These are phyloP conservation scores for Colletotrichum cereale DNA, from an alignment of 2,329 filamentous ascomycete species.

Conservation along the genomic window DNA sequence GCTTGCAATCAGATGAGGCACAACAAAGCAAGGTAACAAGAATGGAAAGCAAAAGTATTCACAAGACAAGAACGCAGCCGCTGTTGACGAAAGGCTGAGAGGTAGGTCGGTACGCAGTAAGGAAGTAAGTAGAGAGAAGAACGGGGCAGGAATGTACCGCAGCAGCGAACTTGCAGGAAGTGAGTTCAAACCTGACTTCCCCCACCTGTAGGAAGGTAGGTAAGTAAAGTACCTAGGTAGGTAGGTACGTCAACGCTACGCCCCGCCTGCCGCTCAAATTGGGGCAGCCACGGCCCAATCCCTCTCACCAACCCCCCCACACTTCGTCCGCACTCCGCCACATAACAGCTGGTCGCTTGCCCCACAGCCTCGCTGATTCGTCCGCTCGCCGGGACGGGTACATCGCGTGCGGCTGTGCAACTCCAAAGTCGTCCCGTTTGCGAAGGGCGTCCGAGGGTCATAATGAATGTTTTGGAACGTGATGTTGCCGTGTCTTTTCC, in stretches of 20 bases:
- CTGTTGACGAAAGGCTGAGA: conserved; percentile 11
- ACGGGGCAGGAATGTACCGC: not conserved
- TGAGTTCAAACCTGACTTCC: conserved; percentile 10
- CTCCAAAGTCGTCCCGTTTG: not conserved
- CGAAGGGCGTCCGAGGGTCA: conserved; percentile 17
- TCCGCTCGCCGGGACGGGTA: conserved; percentile 12
- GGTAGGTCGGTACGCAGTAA: not conserved
- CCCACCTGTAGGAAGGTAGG: not conserved
- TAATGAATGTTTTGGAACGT: conserved; percentile 18
- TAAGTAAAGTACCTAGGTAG: too few relatives aligned
- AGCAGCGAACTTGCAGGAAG: conserved; percentile 19
- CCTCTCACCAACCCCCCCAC: conserved; percentile 19
- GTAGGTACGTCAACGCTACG: conserved; percentile 27
- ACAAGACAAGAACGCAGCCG: conserved; percentile 14
- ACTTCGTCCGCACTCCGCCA: conserved; percentile 31
- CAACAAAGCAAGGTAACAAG: not conserved
- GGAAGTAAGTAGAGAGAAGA: not conserved
- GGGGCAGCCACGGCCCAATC: not conserved
- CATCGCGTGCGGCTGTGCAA: conserved; percentile 34
- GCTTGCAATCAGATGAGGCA: conserved; percentile 21
- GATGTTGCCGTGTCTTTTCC: conserved; percentile 8
- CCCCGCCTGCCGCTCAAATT: conserved; percentile 15
- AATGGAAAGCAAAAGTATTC: conserved; percentile 1
- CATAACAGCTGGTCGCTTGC: not conserved
- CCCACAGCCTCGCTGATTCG: conserved; percentile 11